Percentiles rank a stretch among this genome's conserved stretches.
phyloP scores from a whole-genome alignment of 1,284 basidiomycete species.

The Irpex sp. region DNA sequence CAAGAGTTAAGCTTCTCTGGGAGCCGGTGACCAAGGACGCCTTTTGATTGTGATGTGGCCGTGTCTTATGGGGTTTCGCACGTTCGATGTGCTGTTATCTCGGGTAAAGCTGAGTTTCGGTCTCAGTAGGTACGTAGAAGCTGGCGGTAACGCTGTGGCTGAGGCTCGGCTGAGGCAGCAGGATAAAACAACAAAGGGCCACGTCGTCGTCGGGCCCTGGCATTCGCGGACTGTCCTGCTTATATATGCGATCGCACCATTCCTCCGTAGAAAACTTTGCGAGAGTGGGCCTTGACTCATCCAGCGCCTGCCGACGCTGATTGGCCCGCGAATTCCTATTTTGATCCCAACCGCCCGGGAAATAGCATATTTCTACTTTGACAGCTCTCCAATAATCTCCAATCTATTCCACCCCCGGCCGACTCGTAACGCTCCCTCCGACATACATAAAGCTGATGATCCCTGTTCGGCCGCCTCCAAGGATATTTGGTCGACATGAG shows the following conservation, averaged over 20 bases:
- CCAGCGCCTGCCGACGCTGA: neutral
- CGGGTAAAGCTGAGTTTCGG: neutral
- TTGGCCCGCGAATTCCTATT: neutral
- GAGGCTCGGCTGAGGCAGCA: neutral
- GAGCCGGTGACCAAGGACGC: neutral
- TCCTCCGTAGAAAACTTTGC: neutral
- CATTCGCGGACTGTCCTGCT: neutral
- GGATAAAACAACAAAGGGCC: neutral
- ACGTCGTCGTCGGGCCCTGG: neutral
- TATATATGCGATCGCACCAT: constrained; percentile 7
- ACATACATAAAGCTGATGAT: neutral
- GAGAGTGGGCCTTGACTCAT: constrained; percentile 6
- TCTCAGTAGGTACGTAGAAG: neutral
- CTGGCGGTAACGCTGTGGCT: neutral
- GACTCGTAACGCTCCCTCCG: neutral
- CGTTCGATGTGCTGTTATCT: constrained; percentile 6
- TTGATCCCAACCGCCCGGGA: neutral
- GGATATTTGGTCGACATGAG: neutral
- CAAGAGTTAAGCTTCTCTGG: neutral
- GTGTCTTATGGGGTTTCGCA: constrained; percentile 6
- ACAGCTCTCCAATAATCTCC: neutral
- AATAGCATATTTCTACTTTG: no score
- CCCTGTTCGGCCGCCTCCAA: neutral
- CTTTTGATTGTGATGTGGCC: constrained; percentile 1
- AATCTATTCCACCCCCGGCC: neutral